phyloP scores from a whole-genome alignment of 306 rosid genomes.

The Myrica gale region DNA sequence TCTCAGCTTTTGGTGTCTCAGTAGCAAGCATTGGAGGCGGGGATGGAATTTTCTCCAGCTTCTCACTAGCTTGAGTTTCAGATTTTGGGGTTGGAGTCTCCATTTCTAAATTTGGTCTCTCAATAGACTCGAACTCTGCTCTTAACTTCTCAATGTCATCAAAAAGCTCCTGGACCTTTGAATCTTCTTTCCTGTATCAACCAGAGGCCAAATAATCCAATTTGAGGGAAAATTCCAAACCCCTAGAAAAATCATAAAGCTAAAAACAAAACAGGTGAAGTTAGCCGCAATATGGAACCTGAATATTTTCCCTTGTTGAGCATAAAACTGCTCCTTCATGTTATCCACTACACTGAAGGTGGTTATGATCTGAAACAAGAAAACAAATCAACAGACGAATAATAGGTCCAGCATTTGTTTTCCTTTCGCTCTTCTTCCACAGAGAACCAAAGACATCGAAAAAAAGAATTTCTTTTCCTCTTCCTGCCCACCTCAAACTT shows the following conservation, averaged over 20 bases:
- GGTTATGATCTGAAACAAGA: slow-evolving; percentile 73
- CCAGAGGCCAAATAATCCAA: slow-evolving; percentile 16
- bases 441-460: slow-evolving; percentile 19
- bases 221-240: not conserved
- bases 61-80: slow-evolving; percentile 49
- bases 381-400: slow-evolving; percentile 10
- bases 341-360: slow-evolving; percentile 95
- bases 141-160: slow-evolving; percentile 64
- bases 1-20: slow-evolving; percentile 32
- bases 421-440: not conserved
- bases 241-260: not conserved
- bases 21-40: slow-evolving; percentile 31
- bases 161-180: slow-evolving; percentile 66
- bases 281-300: slow-evolving; percentile 44
- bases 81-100: slow-evolving; percentile 61
- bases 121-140: slow-evolving; percentile 66
- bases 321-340: slow-evolving; percentile 84
- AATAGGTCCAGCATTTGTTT: not conserved
- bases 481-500: not conserved
- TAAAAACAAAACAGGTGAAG: slow-evolving; percentile 18
- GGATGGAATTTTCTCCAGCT: slow-evolving; percentile 32
- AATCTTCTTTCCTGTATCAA: slow-evolving; percentile 73
- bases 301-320: slow-evolving; percentile 56
- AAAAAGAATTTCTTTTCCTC: not conserved
- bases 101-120: slow-evolving; percentile 77